phyloP scores from a whole-genome alignment of 2,329 filamentous ascomycete genomes.

The Fusarium transvaalense region DNA sequence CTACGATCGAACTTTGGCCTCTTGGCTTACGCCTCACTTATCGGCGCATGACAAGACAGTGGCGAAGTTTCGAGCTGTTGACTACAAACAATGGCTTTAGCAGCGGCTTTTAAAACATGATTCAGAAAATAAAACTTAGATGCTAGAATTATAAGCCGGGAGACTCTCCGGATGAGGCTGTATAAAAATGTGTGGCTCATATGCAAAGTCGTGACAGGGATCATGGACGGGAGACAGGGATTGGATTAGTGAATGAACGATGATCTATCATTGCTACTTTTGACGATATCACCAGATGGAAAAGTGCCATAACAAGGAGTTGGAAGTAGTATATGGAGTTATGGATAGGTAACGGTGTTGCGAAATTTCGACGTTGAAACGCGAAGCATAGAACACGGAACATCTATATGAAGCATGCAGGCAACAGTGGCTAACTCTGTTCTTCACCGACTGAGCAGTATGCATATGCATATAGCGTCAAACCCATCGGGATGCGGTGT shows the following conservation, averaged over 20 bases:
- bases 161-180: slow-evolving; percentile 21
- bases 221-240: slow-evolving; percentile 16
- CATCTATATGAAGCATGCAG: neutral
- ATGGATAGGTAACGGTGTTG: neutral
- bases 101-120: neutral
- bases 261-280: slow-evolving; percentile 1
- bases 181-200: slow-evolving; percentile 14
- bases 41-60: slow-evolving; percentile 6
- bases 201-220: slow-evolving; percentile 17
- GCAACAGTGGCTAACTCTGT: neutral
- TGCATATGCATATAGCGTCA: slow-evolving; percentile 1
- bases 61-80: neutral
- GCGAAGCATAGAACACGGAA: neutral
- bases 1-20: neutral
- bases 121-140: neutral
- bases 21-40: slow-evolving; percentile 16
- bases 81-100: neutral
- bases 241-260: neutral
- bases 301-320: neutral
- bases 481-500: slow-evolving; percentile 30
- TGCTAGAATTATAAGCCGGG: neutral
- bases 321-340: neutral
- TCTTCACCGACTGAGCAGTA: slow-evolving; percentile 24
- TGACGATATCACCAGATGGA: slow-evolving; percentile 12
- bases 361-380: neutral